phyloP scores from a whole-genome alignment of 2,329 filamentous ascomycete species.

The Sarocladium brachiariae region DNA sequence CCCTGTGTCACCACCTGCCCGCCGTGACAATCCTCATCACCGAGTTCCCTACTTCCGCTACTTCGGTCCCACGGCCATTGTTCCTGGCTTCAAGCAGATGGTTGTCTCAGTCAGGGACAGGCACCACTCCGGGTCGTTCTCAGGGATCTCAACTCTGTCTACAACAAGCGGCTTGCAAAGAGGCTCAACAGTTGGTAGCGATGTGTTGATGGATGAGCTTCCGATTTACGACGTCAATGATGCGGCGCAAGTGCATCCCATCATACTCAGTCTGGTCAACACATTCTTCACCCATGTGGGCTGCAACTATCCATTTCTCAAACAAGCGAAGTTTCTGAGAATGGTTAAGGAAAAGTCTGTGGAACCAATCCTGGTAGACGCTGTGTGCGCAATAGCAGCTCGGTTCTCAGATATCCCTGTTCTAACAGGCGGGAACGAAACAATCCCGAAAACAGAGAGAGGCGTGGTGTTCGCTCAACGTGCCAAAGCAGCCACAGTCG shows the following conservation, averaged over 20 bases:
- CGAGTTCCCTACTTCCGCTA: slow-evolving; percentile 85
- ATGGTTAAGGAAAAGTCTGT: slow-evolving; percentile 74
- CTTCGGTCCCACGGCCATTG: slow-evolving; percentile 85
- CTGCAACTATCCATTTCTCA: slow-evolving; percentile 80
- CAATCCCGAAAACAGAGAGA: slow-evolving; percentile 55
- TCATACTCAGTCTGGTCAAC: slow-evolving; percentile 71
- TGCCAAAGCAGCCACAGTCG: slow-evolving; percentile 74
- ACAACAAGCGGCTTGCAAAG: slow-evolving; percentile 25
- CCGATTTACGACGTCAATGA: slow-evolving; percentile 75
- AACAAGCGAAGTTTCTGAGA: slow-evolving; percentile 63
- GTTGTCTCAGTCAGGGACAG: slow-evolving; percentile 68
- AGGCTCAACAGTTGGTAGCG: slow-evolving; percentile 34
- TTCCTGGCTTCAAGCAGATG: slow-evolving; percentile 90
- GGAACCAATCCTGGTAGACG: slow-evolving; percentile 79
- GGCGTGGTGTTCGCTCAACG: slow-evolving; percentile 74
- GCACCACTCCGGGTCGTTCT: slow-evolving; percentile 53
- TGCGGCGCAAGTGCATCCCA: slow-evolving; percentile 59
- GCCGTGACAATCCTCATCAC: slow-evolving; percentile 37
- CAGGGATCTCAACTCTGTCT: slow-evolving; percentile 44
- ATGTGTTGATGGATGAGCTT: slow-evolving; percentile 44
- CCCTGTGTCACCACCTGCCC: slow-evolving; percentile 6
- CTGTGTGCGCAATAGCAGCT: slow-evolving; percentile 74
- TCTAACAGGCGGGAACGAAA: slow-evolving; percentile 40
- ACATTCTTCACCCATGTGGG: slow-evolving; percentile 77
- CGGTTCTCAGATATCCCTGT: slow-evolving; percentile 63